A percentile compares a stretch with the other conserved stretches of the same genome.
Evolutionary conservation across 805 yeast genomes (phyloP).

Genomic region (Saturnispora hagleri): DNA sequence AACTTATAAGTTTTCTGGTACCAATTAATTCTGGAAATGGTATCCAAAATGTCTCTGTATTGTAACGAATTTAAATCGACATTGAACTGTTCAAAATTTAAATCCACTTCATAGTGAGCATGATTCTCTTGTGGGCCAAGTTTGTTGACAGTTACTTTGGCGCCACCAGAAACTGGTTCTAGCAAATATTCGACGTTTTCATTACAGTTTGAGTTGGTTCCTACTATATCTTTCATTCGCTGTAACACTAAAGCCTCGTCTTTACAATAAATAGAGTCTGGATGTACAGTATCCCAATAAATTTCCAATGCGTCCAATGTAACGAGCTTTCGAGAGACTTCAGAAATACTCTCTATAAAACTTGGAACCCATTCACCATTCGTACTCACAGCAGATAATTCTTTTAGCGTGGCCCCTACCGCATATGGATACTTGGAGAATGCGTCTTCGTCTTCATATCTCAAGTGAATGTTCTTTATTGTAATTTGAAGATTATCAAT

Average conservation of each 20-base stretch:
- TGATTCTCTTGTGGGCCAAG: conserved; percentile 54
- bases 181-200: conserved; percentile 46
- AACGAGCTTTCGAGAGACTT: conserved; percentile 65
- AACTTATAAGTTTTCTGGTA: conserved; percentile 68
- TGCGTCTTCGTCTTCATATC: conserved; percentile 76
- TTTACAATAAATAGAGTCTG: conserved; percentile 34
- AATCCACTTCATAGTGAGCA: conserved; percentile 66
- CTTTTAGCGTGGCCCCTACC: conserved; percentile 73
- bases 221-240: conserved; percentile 39
- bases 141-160: conserved; percentile 75
- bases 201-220: conserved; percentile 14
- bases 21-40: conserved; percentile 75
- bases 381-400: conserved; percentile 86
- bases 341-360: conserved; percentile 63
- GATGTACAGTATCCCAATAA: conserved; percentile 73
- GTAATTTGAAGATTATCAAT: conserved; percentile 89
- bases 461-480: conserved; percentile 79
- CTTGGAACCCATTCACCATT: conserved; percentile 79
- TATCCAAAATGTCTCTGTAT: conserved; percentile 71
- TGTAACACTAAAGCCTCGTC: conserved; percentile 40
- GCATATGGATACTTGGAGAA: conserved; percentile 73
- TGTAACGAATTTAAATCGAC: conserved; percentile 77
- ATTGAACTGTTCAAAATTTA: conserved; percentile 85
- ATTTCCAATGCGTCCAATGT: conserved; percentile 65
- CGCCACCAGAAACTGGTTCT: conserved; percentile 84